These are phyloP conservation scores for Ogataea ganodermae DNA, from an alignment of 805 yeast genomes.

Conservation along the genomic window DNA sequence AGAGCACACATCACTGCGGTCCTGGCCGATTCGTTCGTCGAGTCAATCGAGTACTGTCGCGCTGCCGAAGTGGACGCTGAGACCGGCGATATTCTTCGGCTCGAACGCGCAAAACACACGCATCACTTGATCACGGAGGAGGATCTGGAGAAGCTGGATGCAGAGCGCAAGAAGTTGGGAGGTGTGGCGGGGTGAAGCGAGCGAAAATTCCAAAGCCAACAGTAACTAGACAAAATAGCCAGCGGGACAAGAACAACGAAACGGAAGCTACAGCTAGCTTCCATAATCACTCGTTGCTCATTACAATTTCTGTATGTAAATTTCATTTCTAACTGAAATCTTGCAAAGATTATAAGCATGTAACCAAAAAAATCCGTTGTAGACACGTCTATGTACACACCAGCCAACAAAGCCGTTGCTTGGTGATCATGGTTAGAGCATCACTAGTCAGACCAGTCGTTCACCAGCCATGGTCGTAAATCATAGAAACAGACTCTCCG, in stretches of 20 bases:
- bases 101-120: conserved; percentile 37
- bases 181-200: conserved; percentile 13
- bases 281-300: background rate
- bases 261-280: too few relatives aligned
- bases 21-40: conserved; percentile 57
- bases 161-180: conserved; percentile 34
- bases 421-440: background rate
- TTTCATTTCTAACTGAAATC: background rate
- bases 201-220: too few relatives aligned
- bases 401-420: background rate
- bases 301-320: background rate
- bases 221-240: too few relatives aligned
- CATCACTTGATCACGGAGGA: conserved; percentile 74
- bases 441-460: background rate
- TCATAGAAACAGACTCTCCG: conserved; percentile 93
- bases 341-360: background rate
- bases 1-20: conserved; percentile 64
- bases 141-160: conserved; percentile 48
- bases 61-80: conserved; percentile 26
- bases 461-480: conserved; percentile 81
- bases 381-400: too few relatives aligned
- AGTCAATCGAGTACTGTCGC: conserved; percentile 57
- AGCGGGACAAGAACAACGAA: too few relatives aligned
- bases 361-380: too few relatives aligned
- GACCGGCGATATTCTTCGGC: conserved; percentile 19